These are phyloP conservation scores for Erigeron philadelphicus DNA, from an alignment of 140 eudicot species.

Conservation along the genomic window DNA sequence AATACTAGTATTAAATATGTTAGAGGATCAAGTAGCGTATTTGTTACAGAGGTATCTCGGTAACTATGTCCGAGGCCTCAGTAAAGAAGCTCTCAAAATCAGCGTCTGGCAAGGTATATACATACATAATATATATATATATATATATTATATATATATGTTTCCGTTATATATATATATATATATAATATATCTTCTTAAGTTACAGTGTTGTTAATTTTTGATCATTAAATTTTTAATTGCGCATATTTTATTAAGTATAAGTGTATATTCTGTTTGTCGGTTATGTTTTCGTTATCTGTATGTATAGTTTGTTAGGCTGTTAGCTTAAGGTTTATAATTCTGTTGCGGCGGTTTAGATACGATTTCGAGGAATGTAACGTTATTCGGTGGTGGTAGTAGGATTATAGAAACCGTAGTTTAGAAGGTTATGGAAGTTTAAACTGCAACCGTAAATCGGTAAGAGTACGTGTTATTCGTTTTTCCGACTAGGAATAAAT, in stretches of 20 bases:
- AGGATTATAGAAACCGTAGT: not conserved
- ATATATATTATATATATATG: not conserved
- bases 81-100: constrained; percentile 86
- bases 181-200: not conserved
- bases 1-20: constrained; percentile 32
- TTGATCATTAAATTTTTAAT: not conserved
- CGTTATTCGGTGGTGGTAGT: not conserved
- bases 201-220: not conserved
- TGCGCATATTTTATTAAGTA: not conserved
- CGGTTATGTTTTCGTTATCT: not conserved
- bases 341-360: not conserved
- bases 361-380: not conserved
- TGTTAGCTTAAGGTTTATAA: constrained; percentile 18
- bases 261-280: not conserved
- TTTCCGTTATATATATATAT: constrained; percentile 8
- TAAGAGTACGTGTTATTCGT: not conserved
- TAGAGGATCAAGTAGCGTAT: constrained; percentile 89
- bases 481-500: not conserved
- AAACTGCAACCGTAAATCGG: not conserved
- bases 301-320: not conserved
- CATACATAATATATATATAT: not conserved
- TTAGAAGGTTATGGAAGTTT: too few species aligned
- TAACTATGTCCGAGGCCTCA: constrained; percentile 85
- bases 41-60: constrained; percentile 83
- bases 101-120: constrained; percentile 79